Evolutionary conservation across 257 asterid species (phyloP).

Genomic region (Plantago elongata): DNA sequence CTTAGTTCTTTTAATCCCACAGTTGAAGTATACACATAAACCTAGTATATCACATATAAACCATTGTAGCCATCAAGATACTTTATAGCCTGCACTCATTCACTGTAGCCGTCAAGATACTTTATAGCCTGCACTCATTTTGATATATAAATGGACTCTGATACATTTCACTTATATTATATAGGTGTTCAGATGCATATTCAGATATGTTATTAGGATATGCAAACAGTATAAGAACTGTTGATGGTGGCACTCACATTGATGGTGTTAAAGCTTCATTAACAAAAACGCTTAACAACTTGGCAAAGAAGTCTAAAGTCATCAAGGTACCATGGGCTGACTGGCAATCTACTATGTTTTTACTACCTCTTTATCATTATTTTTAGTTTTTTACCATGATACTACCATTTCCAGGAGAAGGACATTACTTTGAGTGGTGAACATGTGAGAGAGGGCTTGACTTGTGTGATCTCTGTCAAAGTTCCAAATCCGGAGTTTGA

Average conservation of each 20-base stretch:
- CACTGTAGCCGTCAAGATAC: too few species aligned
- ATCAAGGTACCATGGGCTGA: conserved; percentile 51
- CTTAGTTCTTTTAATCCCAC: neutral
- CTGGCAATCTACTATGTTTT: neutral
- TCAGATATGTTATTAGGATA: conserved; percentile 88
- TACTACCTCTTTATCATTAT: conserved; percentile 10
- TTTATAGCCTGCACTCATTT: neutral
- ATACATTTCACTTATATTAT: conserved; percentile 15
- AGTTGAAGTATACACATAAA: too few species aligned
- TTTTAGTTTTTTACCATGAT: conserved; percentile 13
- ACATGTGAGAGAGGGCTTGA: conserved; percentile 96
- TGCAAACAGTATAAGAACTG: conserved; percentile 95
- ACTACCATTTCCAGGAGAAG: conserved; percentile 59
- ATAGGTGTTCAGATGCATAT: conserved; percentile 95
- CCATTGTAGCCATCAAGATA: too few species aligned
- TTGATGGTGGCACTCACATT: conserved; percentile 97
- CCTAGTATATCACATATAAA: too few species aligned
- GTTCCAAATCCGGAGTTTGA: conserved; percentile 95
- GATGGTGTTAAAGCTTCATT: conserved; percentile 90
- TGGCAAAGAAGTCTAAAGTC: conserved; percentile 84
- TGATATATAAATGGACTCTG: neutral
- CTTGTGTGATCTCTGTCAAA: conserved; percentile 91
- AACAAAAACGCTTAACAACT: conserved; percentile 82
- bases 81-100: neutral
- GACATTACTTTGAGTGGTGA: conserved; percentile 88